A percentile compares a stretch with the other conserved stretches of the same genome.
Evolutionary conservation across 2,329 filamentous ascomycete genomes (phyloP).

Genomic region (Colletotrichum sp.): DNA sequence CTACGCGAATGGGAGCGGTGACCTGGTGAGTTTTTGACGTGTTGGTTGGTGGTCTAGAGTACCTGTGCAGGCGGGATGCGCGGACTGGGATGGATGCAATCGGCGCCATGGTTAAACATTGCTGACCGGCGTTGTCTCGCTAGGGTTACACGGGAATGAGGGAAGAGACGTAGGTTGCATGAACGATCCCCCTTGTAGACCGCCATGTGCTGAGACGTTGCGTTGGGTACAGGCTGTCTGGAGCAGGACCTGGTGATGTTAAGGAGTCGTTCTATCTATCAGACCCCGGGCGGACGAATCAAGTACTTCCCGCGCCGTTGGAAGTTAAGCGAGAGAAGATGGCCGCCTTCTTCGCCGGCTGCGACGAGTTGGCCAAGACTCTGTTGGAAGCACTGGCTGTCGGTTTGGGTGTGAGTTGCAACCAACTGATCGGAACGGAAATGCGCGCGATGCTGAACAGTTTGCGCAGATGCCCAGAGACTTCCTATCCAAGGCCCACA

Average conservation of each 20-base stretch:
- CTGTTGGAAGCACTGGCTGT: constrained; percentile 61
- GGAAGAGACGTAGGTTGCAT: constrained; percentile 18
- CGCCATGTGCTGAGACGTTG: neutral
- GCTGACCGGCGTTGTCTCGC: neutral
- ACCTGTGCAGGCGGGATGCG: neutral
- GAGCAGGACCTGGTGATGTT: constrained; percentile 17
- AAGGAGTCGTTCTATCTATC: constrained; percentile 23
- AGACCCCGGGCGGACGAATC: constrained; percentile 1
- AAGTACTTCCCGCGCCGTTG: constrained; percentile 9
- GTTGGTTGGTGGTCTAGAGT: neutral
- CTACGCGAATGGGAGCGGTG: constrained; percentile 18
- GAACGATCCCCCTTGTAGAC: neutral
- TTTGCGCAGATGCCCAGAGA: constrained; percentile 38
- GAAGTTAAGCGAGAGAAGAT: neutral
- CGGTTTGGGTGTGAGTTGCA: constrained; percentile 66
- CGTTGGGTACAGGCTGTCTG: constrained; percentile 8
- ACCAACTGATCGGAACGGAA: neutral
- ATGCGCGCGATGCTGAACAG: neutral
- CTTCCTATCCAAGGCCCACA: constrained; percentile 61
- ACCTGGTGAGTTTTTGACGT: constrained; percentile 7
- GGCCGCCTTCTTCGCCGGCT: constrained; percentile 10
- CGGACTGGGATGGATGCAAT: neutral
- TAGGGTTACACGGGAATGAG: constrained; percentile 23
- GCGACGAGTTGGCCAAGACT: constrained; percentile 5
- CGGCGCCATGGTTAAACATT: neutral